Evolutionary conservation across 169 alveolate genomes (phyloP).

Genomic region (Babesia microti): DNA sequence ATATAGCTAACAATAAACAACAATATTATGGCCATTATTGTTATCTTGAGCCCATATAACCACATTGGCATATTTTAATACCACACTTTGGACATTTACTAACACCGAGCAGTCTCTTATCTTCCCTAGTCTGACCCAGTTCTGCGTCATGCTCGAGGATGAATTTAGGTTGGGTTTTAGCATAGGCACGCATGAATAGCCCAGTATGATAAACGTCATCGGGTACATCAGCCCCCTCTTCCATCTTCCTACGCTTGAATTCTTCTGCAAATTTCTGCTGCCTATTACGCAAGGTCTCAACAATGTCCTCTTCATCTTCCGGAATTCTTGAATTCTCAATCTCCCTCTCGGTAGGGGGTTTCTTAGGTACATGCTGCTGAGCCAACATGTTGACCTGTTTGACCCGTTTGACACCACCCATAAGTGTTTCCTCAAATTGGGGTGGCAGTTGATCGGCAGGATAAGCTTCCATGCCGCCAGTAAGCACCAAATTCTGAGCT

Average conservation of each 20-base stretch:
- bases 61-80: conserved; percentile 44
- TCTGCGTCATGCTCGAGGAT: conserved; percentile 33
- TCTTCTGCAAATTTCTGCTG: conserved; percentile 21
- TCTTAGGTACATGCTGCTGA: conserved; percentile 25
- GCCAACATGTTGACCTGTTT: conserved; percentile 5
- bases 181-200: conserved; percentile 41
- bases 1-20: too few relatives aligned
- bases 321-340: conserved; percentile 24
- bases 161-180: conserved; percentile 37
- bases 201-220: conserved; percentile 33
- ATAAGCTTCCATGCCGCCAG: conserved; percentile 31
- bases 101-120: conserved; percentile 35
- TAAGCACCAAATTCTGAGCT: conserved; percentile 4
- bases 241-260: conserved; percentile 4
- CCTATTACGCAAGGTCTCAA: conserved; percentile 26
- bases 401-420: conserved; percentile 30
- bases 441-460: conserved; percentile 42
- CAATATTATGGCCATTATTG: too few relatives aligned
- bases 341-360: conserved; percentile 11
- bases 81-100: conserved; percentile 44
- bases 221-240: conserved; percentile 15
- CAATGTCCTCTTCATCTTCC: conserved; percentile 46
- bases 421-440: conserved; percentile 36
- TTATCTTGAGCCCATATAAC: conserved; percentile 45
- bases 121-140: conserved; percentile 26